Percentiles rank a stretch among this genome's conserved stretches.
Evolutionary conservation across 2,329 filamentous ascomycete species (phyloP).

Genomic region (Hirsutella minnesotensis): DNA sequence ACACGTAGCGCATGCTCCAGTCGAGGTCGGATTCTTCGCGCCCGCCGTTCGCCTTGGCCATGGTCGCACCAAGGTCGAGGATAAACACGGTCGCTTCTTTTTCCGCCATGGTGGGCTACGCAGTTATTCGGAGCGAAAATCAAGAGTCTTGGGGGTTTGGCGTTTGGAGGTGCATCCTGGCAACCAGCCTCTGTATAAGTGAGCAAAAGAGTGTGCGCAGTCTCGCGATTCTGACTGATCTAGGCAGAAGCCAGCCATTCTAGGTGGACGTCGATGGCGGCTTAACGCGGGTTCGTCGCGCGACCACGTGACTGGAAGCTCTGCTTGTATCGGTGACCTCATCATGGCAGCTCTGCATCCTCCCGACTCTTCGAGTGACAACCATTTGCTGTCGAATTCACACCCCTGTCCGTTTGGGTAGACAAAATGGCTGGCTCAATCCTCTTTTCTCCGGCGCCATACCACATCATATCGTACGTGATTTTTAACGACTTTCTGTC

Average conservation of each 20-base stretch:
- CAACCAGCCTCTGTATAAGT: background rate
- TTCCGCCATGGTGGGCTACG: slow-evolving; percentile 53
- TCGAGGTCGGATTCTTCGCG: slow-evolving; percentile 72
- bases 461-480: slow-evolving; percentile 62
- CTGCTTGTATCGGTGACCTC: background rate
- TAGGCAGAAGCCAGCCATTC: background rate
- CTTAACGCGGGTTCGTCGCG: slow-evolving; percentile 16
- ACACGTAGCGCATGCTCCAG: slow-evolving; percentile 83
- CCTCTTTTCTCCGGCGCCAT: slow-evolving; percentile 55
- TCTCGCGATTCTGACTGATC: background rate
- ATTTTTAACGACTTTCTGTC: background rate
- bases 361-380: background rate
- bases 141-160: too few relatives aligned
- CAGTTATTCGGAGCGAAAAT: too few relatives aligned
- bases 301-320: slow-evolving; percentile 17
- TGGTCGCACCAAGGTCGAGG: slow-evolving; percentile 77
- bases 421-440: slow-evolving; percentile 33
- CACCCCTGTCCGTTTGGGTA: background rate
- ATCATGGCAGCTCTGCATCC: background rate
- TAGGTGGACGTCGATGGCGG: background rate
- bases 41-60: slow-evolving; percentile 60
- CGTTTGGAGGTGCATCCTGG: background rate
- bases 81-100: slow-evolving; percentile 93
- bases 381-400: background rate
- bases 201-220: background rate